phyloP scores from a whole-genome alignment of 75 land plant species.

The Isoetes taiwanensis region DNA sequence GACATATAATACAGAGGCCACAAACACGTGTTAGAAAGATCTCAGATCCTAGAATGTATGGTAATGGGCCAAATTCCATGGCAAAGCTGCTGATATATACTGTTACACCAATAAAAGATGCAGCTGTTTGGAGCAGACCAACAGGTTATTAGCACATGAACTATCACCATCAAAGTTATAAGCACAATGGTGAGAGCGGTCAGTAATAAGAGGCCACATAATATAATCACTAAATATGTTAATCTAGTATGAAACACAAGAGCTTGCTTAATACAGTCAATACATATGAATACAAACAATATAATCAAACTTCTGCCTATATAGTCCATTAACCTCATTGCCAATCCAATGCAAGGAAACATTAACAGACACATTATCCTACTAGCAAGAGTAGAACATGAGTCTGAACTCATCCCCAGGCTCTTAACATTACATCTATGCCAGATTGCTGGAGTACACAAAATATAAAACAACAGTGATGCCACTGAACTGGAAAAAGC shows the following conservation, averaged over 20 bases:
- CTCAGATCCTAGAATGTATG: slow-evolving; percentile 3
- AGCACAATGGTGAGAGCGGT: neutral
- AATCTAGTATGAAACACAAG: neutral
- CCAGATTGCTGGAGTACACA: slow-evolving; percentile 5
- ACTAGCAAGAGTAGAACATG: slow-evolving; percentile 1
- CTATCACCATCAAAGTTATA: neutral
- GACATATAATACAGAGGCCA: slow-evolving; percentile 5
- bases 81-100: neutral
- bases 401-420: neutral
- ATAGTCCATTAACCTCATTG: neutral
- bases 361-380: neutral
- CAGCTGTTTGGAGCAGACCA: neutral
- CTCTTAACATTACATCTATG: neutral
- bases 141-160: neutral
- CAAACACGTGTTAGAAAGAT: slow-evolving; percentile 3
- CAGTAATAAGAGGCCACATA: neutral
- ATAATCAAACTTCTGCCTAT: neutral
- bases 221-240: neutral
- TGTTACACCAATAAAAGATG: neutral
- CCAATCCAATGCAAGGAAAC: slow-evolving; percentile 3
- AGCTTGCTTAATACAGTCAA: neutral
- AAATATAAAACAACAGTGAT: neutral
- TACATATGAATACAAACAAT: neutral
- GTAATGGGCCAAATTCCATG: slow-evolving; percentile 1
- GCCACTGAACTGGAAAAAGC: neutral